A percentile compares a stretch with the other conserved stretches of the same genome.
These are phyloP conservation scores for Oryza rufipogon DNA, from an alignment of 176 grass and related monocot genomes.

Conservation along the genomic window DNA sequence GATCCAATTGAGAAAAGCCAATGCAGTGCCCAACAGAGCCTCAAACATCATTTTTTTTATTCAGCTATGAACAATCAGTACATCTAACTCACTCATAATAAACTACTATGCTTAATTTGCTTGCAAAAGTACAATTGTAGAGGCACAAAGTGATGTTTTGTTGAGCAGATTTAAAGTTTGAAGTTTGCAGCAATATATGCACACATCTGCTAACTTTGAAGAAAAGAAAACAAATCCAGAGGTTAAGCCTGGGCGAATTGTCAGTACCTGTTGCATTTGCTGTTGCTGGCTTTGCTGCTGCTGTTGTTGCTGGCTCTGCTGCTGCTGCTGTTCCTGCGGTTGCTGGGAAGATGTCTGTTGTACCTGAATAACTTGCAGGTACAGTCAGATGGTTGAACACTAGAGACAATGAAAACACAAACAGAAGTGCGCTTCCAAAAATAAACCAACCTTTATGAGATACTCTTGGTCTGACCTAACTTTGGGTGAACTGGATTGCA, in stretches of 20 bases:
- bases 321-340: conserved; percentile 81
- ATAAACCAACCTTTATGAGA: conserved; percentile 74
- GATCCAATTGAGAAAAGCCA: no score
- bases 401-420: conserved; percentile 1
- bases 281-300: conserved; percentile 73
- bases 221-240: conserved; percentile 22
- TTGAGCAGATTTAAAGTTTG: conserved; percentile 1
- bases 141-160: conserved; percentile 8
- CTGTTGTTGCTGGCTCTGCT: conserved; percentile 66
- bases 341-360: conserved; percentile 84
- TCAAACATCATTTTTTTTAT: neutral
- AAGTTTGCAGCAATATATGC: neutral
- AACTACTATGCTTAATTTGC: neutral
- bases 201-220: conserved; percentile 19
- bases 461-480: conserved; percentile 75
- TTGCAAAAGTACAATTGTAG: neutral
- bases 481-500: conserved; percentile 85
- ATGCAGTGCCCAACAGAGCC: no score
- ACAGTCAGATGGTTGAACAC: conserved; percentile 38
- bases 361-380: conserved; percentile 69
- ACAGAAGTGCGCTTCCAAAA: conserved; percentile 32
- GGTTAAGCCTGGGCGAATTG: neutral
- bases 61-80: neutral
- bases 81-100: neutral
- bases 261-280: conserved; percentile 78